These are phyloP conservation scores for Isabelozyma pseudorhagii DNA, from an alignment of 805 yeast species.

Conservation along the genomic window DNA sequence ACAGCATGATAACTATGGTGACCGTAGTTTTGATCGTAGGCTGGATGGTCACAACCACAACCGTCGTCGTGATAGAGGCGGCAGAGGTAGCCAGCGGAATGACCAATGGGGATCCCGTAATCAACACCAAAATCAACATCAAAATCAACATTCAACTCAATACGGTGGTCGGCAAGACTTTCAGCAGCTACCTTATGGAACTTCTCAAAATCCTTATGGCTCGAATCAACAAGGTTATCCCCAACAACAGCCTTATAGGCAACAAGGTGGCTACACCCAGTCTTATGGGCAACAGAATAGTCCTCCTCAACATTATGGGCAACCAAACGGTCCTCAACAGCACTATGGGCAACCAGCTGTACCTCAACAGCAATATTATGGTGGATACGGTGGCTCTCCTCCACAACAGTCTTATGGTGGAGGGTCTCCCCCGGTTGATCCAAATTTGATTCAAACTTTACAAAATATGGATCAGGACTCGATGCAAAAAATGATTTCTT, in stretches of 20 bases:
- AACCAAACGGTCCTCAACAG: background rate
- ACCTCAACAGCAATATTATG: conserved; percentile 3
- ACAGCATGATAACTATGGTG: background rate
- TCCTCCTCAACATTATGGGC: conserved; percentile 1
- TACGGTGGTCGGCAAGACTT: conserved; percentile 9
- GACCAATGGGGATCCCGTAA: conserved; percentile 9
- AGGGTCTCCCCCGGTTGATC: conserved; percentile 1
- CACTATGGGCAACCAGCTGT: conserved; percentile 1
- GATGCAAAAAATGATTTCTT: conserved; percentile 28
- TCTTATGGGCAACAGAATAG: background rate
- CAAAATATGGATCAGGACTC: conserved; percentile 30
- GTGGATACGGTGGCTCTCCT: background rate
- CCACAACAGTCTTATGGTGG: background rate
- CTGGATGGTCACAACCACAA: conserved; percentile 5
- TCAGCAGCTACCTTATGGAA: conserved; percentile 3
- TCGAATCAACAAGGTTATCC: background rate
- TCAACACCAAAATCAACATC: conserved; percentile 2
- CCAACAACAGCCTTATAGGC: background rate
- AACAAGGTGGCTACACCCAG: conserved; percentile 3
- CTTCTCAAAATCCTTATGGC: background rate
- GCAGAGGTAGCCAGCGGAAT: conserved; percentile 1
- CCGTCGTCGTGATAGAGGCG: conserved; percentile 7
- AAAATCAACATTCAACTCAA: background rate
- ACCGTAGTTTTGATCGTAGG: background rate
- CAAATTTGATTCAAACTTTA: conserved; percentile 10